phyloP scores from a whole-genome alignment of 441 rosid genomes.

The Codiaeum variegatum region DNA sequence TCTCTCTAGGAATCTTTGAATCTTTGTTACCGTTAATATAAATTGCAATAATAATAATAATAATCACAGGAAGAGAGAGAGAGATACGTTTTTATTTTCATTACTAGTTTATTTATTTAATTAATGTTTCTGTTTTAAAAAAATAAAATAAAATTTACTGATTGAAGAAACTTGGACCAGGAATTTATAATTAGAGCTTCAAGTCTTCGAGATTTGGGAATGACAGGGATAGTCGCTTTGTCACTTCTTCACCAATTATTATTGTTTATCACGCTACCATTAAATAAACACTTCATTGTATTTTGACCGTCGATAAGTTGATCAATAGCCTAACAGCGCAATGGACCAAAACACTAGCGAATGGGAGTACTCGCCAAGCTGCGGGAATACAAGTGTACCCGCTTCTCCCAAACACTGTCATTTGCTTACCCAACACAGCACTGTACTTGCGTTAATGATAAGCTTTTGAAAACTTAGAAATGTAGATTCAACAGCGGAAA shows the following conservation, averaged over 20 bases:
- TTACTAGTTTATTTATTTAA: not conserved
- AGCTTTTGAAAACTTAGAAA: no score
- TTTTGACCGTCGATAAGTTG: not conserved
- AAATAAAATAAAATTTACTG: not conserved
- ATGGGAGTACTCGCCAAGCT: slow-evolving; percentile 8
- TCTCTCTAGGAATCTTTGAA: slow-evolving; percentile 11
- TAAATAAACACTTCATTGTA: not conserved
- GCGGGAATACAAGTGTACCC: not conserved
- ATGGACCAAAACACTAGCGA: no score
- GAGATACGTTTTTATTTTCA: not conserved
- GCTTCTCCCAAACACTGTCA: not conserved
- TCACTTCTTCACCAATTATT: slow-evolving; percentile 3
- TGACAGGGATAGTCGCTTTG: slow-evolving; percentile 53
- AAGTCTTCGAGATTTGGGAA: slow-evolving; percentile 46
- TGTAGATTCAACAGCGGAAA: not conserved
- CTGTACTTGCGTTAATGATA: no score
- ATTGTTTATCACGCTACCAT: not conserved
- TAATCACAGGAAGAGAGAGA: not conserved
- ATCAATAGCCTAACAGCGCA: not conserved
- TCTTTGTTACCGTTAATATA: not conserved
- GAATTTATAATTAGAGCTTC: slow-evolving; percentile 29
- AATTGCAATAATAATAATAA: not conserved
- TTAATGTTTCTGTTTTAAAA: not conserved
- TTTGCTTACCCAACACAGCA: not conserved
- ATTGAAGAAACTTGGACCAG: slow-evolving; percentile 24